A percentile compares a stretch with the other conserved stretches of the same genome.
Evolutionary conservation across 192 early-diverging fungal genomes (phyloP).

Genomic region (Coemansia sp.): DNA sequence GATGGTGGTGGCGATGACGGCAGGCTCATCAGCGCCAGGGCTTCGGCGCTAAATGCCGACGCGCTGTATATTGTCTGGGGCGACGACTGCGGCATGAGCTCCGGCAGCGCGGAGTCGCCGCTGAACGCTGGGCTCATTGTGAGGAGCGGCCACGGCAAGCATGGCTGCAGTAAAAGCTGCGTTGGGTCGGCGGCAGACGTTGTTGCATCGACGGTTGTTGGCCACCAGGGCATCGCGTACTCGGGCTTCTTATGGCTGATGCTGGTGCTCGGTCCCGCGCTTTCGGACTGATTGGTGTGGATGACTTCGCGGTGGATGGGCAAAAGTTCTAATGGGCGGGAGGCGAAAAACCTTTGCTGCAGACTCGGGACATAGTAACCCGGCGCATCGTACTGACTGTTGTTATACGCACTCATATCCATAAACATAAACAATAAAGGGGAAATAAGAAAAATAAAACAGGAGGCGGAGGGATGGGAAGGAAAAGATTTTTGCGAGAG

Average conservation of each 20-base stretch:
- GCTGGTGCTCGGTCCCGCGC: background rate
- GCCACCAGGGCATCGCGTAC: background rate
- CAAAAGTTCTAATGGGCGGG: conserved; percentile 16
- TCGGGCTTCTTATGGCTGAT: background rate
- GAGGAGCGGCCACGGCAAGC: conserved; percentile 5
- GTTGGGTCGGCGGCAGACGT: background rate
- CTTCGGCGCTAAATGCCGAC: background rate
- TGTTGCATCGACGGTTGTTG: background rate
- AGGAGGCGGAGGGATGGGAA: background rate
- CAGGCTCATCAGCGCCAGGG: background rate
- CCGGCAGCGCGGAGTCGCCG: background rate
- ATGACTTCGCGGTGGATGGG: conserved; percentile 31
- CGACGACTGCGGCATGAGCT: background rate
- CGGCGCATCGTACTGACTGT: conserved; percentile 1
- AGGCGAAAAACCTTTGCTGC: conserved; percentile 26
- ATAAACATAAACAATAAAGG: background rate
- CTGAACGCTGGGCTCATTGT: background rate
- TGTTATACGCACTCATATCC: background rate
- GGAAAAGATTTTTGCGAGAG: too few relatives aligned
- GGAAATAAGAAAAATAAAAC: background rate
- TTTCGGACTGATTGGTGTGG: background rate
- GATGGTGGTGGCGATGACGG: background rate
- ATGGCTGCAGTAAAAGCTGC: conserved; percentile 6
- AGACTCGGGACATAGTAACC: background rate
- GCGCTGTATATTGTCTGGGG: background rate